phyloP scores from a whole-genome alignment of 2,329 filamentous ascomycete species.

The Dothidotthia symphoricarpi region DNA sequence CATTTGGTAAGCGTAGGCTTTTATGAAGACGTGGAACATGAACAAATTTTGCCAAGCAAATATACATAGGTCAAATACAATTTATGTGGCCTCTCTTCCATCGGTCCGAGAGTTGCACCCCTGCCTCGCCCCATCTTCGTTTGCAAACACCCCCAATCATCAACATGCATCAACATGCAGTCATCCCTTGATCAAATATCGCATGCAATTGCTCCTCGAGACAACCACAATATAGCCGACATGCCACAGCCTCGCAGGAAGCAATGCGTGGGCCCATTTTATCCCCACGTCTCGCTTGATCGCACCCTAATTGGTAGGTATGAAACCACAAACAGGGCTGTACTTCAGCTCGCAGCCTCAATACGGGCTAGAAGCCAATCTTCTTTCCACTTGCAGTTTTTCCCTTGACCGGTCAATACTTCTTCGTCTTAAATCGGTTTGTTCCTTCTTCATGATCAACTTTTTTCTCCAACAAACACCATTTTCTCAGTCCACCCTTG shows the following conservation, averaged over 20 bases:
- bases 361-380: conserved; percentile 14
- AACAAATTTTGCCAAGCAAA: too few species aligned
- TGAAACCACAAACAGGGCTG: conserved; percentile 28
- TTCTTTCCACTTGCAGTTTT: conserved; percentile 8
- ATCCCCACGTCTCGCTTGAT: conserved; percentile 10
- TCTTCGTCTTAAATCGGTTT: not conserved
- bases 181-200: too few species aligned
- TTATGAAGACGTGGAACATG: too few species aligned
- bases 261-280: conserved; percentile 7
- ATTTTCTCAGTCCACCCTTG: not conserved
- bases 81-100: too few species aligned
- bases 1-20: too few species aligned
- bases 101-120: too few species aligned
- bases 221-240: not conserved
- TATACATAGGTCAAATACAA: too few species aligned
- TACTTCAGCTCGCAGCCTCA: conserved; percentile 18
- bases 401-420: conserved; percentile 3
- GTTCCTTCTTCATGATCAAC: not conserved
- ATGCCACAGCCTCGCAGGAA: conserved; percentile 6
- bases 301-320: conserved; percentile 20
- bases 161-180: not conserved
- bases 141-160: not conserved
- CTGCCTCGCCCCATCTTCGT: too few species aligned
- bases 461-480: not conserved
- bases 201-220: too few species aligned